Percentiles rank a stretch among this genome's conserved stretches.
Evolutionary conservation across 768 basidiomycete genomes (phyloP).

Genomic region (Omphalotus guepiniiformis): DNA sequence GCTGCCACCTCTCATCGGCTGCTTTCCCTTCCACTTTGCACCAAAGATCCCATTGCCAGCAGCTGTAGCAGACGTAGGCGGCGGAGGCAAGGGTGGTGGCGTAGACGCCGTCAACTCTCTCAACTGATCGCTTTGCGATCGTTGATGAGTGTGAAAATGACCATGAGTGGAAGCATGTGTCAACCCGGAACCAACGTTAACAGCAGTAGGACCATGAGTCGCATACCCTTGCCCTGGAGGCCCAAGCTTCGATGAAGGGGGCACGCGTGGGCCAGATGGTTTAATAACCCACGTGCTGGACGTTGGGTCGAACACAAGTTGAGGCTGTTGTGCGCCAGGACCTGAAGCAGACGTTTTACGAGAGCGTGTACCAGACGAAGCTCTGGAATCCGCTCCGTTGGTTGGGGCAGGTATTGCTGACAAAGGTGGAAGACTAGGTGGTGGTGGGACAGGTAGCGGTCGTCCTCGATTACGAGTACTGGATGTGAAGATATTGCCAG

Average conservation of each 20-base stretch:
- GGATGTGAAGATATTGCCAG: neutral
- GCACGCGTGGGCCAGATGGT: too few relatives aligned
- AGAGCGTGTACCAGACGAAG: neutral
- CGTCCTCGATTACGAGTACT: neutral
- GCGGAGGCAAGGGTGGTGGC: too few relatives aligned
- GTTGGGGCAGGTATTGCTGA: neutral
- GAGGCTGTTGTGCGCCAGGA: neutral
- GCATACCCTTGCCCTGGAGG: too few relatives aligned
- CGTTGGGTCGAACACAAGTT: neutral
- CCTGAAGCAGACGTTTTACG: neutral
- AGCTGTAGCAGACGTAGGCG: too few relatives aligned
- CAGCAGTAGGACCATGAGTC: neutral
- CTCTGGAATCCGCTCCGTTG: too few relatives aligned
- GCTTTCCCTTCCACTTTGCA: conserved; percentile 3
- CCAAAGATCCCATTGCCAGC: too few relatives aligned
- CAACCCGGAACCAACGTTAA: neutral
- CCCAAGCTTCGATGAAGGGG: too few relatives aligned
- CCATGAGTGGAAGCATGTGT: too few relatives aligned
- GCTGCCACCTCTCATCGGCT: neutral
- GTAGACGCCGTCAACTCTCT: too few relatives aligned
- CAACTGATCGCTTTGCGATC: neutral
- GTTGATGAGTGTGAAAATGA: neutral
- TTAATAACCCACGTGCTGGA: neutral
- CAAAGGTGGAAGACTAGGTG: neutral
- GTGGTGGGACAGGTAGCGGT: neutral